phyloP scores from a whole-genome alignment of 2,329 filamentous ascomycete genomes.

The Alternaria conjuncta region DNA sequence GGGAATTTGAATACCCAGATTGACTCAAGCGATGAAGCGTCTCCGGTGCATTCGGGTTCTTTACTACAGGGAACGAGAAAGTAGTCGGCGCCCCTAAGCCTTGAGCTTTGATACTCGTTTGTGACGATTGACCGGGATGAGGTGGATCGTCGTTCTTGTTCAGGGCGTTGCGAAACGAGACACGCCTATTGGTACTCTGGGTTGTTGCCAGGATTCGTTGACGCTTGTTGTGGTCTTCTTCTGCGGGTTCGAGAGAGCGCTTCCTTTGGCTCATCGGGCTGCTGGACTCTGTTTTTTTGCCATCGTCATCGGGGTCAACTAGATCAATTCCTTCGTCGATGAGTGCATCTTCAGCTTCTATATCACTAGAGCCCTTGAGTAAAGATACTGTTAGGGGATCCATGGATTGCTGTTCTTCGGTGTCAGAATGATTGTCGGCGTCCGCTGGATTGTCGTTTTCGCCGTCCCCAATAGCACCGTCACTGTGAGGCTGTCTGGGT shows the following conservation, averaged over 20 bases:
- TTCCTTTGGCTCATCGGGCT: constrained; percentile 21
- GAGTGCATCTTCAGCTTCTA: constrained; percentile 8
- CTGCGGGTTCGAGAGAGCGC: constrained; percentile 17
- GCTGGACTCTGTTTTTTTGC: constrained; percentile 3
- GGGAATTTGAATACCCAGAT: constrained; percentile 60
- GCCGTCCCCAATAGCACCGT: constrained; percentile 11
- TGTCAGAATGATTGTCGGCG: constrained; percentile 20
- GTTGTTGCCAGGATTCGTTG: constrained; percentile 19
- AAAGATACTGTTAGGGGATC: constrained; percentile 42
- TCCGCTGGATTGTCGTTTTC: constrained; percentile 37
- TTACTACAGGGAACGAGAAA: constrained; percentile 76
- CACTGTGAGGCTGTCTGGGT: constrained; percentile 1
- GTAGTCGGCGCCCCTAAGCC: constrained; percentile 49
- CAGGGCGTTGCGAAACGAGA: constrained; percentile 18
- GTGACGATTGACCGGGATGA: constrained; percentile 42
- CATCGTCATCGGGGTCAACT: constrained; percentile 21
- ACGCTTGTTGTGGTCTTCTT: constrained; percentile 18
- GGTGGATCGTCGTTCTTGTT: neutral
- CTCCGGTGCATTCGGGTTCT: constrained; percentile 71
- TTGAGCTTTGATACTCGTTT: constrained; percentile 50
- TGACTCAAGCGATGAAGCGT: constrained; percentile 73
- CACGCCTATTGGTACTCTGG: constrained; percentile 8
- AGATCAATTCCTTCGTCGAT: constrained; percentile 30
- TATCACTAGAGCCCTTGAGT: constrained; percentile 14
- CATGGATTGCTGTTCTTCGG: constrained; percentile 31